Conservation (phyloP, 208 protist species). For the Tritrichomonas foetus region DNA sequence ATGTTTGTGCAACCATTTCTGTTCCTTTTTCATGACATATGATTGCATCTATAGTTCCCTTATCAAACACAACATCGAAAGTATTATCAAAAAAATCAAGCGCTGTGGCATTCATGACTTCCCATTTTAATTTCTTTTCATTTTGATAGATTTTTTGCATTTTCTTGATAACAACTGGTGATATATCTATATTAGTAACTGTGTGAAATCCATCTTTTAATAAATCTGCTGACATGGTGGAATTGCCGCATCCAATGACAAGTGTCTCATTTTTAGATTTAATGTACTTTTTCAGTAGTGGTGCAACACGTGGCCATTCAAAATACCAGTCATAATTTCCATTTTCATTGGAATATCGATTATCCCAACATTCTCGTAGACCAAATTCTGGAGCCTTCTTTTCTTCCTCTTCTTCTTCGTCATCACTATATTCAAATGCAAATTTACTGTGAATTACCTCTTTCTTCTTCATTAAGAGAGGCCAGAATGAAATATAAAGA, state of each 20-base stretch:
- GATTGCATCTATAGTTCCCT: slow-evolving; percentile 15
- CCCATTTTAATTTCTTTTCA: neutral
- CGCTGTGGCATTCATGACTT: neutral
- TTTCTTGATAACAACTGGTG: slow-evolving; percentile 9
- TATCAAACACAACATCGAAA: slow-evolving; percentile 23
- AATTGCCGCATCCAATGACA: slow-evolving; percentile 10
- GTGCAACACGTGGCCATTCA: neutral
- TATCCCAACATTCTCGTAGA: neutral
- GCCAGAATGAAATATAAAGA: too few relatives aligned
- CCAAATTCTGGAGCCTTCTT: neutral
- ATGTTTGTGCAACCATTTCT: neutral
- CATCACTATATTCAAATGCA: neutral
- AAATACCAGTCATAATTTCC: slow-evolving; percentile 7
- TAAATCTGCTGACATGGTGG: neutral
- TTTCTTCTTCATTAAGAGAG: too few relatives aligned
- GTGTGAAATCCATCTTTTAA: neutral
- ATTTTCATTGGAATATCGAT: neutral
- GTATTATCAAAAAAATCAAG: neutral
- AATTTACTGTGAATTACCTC: too few relatives aligned
- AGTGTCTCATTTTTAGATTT: neutral
- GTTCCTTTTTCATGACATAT: neutral
- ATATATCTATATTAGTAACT: neutral
- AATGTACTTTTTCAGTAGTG: neutral
- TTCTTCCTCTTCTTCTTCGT: neutral
- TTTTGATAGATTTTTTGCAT: neutral